These are phyloP conservation scores for Ambrosiella xylebori DNA, from an alignment of 2,329 filamentous ascomycete genomes.

Conservation along the genomic window DNA sequence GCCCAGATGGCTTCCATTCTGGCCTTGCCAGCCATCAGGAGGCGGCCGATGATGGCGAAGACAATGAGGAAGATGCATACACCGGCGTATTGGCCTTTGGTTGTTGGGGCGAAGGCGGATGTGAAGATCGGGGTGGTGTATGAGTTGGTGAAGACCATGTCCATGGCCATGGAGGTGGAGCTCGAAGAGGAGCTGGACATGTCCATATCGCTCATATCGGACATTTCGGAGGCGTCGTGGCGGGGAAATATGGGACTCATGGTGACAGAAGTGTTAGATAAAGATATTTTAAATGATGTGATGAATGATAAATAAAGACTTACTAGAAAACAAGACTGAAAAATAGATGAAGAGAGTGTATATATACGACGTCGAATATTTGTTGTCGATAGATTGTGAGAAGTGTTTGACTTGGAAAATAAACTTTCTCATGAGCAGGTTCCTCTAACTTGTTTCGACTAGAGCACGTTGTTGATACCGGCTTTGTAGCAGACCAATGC, in stretches of 20 bases:
- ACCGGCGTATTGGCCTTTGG: slow-evolving; percentile 57
- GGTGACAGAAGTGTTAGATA: background rate
- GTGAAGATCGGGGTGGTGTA: slow-evolving; percentile 38
- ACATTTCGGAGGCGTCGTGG: slow-evolving; percentile 4
- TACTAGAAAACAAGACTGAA: background rate
- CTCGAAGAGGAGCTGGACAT: slow-evolving; percentile 3
- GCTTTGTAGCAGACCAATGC: slow-evolving; percentile 4
- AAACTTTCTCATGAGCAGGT: background rate
- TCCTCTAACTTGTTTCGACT: background rate
- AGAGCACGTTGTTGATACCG: slow-evolving; percentile 8
- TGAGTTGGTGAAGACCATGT: slow-evolving; percentile 43
- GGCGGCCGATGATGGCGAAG: slow-evolving; percentile 52
- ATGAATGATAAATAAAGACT: background rate
- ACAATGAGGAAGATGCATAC: slow-evolving; percentile 83
- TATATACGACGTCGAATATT: background rate
- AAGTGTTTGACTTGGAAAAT: background rate
- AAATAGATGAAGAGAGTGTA: too few species aligned
- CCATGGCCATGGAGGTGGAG: slow-evolving; percentile 20
- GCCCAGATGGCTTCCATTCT: slow-evolving; percentile 48
- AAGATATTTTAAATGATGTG: background rate
- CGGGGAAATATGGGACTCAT: slow-evolving; percentile 7
- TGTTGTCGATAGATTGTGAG: background rate
- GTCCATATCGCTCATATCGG: slow-evolving; percentile 9
- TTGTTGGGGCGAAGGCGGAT: slow-evolving; percentile 53
- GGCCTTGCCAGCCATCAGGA: slow-evolving; percentile 54